Evolutionary conservation across 2,329 filamentous ascomycete species (phyloP).

Genomic region (Colletotrichum sp.): DNA sequence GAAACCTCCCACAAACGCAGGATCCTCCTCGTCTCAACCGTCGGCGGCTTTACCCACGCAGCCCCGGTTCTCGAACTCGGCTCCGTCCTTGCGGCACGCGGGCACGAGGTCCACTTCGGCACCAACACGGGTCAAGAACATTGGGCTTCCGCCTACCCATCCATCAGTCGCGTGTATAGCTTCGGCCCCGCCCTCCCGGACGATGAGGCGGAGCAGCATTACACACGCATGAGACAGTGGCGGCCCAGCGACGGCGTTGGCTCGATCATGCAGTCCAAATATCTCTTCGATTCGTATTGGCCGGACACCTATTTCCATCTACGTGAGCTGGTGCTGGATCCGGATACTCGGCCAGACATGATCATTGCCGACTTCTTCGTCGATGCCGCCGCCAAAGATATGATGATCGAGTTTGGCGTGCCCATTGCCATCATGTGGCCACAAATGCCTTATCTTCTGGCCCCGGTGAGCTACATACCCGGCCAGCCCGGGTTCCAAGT

Average conservation of each 20-base stretch:
- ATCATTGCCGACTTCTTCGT: constrained; percentile 48
- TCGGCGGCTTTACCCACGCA: constrained; percentile 41
- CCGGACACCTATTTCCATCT: constrained; percentile 28
- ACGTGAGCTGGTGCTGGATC: constrained; percentile 25
- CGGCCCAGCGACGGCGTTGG: background rate
- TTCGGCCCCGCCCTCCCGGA: constrained; percentile 28
- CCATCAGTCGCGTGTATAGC: constrained; percentile 33
- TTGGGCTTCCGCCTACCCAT: constrained; percentile 34
- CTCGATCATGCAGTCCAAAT: constrained; percentile 37
- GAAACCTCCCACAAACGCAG: background rate
- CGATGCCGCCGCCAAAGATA: constrained; percentile 44
- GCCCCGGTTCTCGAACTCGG: constrained; percentile 41
- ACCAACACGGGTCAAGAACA: constrained; percentile 39
- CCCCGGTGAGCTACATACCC: constrained; percentile 42
- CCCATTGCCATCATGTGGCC: constrained; percentile 44
- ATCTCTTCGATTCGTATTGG: constrained; percentile 42
- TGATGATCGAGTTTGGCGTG: constrained; percentile 38
- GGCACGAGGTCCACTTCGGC: constrained; percentile 36
- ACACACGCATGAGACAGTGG: background rate
- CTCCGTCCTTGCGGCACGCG: constrained; percentile 32
- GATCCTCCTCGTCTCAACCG: constrained; percentile 38
- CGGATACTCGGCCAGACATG: constrained; percentile 36
- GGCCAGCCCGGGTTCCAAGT: constrained; percentile 46
- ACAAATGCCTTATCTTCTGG: constrained; percentile 44
- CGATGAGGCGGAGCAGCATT: constrained; percentile 1